Percentiles rank a stretch among this genome's conserved stretches.
These are phyloP conservation scores for Aureobasidium melanogenum DNA, from an alignment of 2,329 filamentous ascomycete genomes.

Conservation along the genomic window DNA sequence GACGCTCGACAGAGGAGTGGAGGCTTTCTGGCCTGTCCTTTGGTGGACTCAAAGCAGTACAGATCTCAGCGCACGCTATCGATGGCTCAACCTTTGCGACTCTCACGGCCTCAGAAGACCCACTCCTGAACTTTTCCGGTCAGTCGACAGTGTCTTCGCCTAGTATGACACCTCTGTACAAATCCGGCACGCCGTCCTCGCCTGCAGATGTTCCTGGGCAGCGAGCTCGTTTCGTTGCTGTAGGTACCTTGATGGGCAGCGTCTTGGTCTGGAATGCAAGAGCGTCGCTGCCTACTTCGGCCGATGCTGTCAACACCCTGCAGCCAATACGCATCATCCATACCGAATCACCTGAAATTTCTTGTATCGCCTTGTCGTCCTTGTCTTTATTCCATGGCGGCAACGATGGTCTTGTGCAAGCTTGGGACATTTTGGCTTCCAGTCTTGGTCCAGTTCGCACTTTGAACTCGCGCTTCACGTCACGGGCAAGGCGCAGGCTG, in stretches of 20 bases:
- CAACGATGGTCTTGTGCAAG: slow-evolving; percentile 88
- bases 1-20: slow-evolving; percentile 52
- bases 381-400: slow-evolving; percentile 88
- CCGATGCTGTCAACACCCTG: slow-evolving; percentile 50
- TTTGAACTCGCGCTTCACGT: slow-evolving; percentile 74
- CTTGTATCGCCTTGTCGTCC: slow-evolving; percentile 71
- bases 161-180: slow-evolving; percentile 44
- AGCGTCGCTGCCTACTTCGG: slow-evolving; percentile 47
- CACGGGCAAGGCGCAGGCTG: slow-evolving; percentile 68
- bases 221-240: slow-evolving; percentile 67
- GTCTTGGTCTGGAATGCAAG: slow-evolving; percentile 81
- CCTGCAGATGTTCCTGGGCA: slow-evolving; percentile 69
- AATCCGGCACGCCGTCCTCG: slow-evolving; percentile 34
- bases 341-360: slow-evolving; percentile 83
- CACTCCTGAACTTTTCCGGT: slow-evolving; percentile 53
- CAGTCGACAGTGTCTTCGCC: slow-evolving; percentile 45
- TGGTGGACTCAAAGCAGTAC: slow-evolving; percentile 47
- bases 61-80: slow-evolving; percentile 61
- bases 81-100: slow-evolving; percentile 68
- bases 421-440: slow-evolving; percentile 92
- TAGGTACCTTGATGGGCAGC: slow-evolving; percentile 71
- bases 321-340: slow-evolving; percentile 71
- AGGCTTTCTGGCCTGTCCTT: slow-evolving; percentile 52
- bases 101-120: slow-evolving; percentile 69
- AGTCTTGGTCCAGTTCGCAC: slow-evolving; percentile 70